Base-by-base conservation (phyloP, 495 filamentous ascomycete species). In the Trichocladium uniseriatum region DNA sequence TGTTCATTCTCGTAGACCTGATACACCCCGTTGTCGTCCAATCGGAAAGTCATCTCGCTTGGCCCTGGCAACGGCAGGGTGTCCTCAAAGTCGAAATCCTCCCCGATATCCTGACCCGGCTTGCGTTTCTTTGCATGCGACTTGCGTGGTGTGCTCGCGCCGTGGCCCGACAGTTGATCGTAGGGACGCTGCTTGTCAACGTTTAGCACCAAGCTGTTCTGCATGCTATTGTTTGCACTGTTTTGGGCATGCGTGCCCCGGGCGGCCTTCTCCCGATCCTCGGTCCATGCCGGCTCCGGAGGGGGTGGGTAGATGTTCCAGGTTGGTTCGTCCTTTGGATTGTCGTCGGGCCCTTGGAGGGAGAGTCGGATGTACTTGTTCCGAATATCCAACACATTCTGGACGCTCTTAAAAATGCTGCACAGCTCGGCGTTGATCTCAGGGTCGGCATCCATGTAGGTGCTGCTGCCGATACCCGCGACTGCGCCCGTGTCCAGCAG, bases 251-350 rank as follows among this genome's bases (percentile, higher is more conserved):
- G 31, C 27, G 61, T 62, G 24, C 69, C 64, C 5, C 59, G 56
- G 29, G 57, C 60, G 28, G 64, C 54, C 52, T 61, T 67, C 52
- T 77, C 77, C 37, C 80, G 80, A 22, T 82, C 81, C 44, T 82
- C 81, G 55, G 85, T 76, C 92, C 92, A 96, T 0, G 83, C 86
- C 9, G 92, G 90, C 53, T 89, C 87, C 15, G 90, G 92, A 15
- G 87, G 91, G 2, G 81, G 80, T 20, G 92, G 92, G 56, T 98
- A 97, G 40, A 98, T 86, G 43, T 76, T 71, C 94, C 94, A 98
- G 35, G 70, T 76, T 1, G 82, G 75, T 13, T 84, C 78, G 67
- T 97, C 86, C 50, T 86, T 90, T 0, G 92, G 92, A 56, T 97
- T 94, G 57, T 94, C 85, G 6, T 69, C 71, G 10, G 80, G 74